Conservation (phyloP, 169 alveolate species). For the Plasmodium coatneyi region DNA sequence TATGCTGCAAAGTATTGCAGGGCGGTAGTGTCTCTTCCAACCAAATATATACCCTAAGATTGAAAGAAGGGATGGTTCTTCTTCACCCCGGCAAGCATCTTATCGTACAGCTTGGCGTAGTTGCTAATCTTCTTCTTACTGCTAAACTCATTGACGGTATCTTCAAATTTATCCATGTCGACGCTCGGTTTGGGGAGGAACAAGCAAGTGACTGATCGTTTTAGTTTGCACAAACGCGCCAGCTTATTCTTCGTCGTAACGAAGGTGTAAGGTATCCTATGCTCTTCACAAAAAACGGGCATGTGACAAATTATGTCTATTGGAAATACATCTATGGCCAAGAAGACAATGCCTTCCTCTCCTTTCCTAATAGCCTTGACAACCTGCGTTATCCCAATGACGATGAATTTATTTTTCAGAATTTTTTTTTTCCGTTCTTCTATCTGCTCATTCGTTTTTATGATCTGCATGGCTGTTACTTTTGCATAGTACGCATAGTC, state of each 20-base stretch:
- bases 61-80: slow-evolving; percentile 80
- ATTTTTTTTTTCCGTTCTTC: slow-evolving; percentile 47
- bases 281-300: slow-evolving; percentile 96
- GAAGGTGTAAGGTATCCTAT: slow-evolving; percentile 93
- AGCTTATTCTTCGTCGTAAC: slow-evolving; percentile 92
- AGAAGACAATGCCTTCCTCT: slow-evolving; percentile 90
- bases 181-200: slow-evolving; percentile 86
- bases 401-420: slow-evolving; percentile 35
- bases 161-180: slow-evolving; percentile 52
- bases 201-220: slow-evolving; percentile 95
- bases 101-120: slow-evolving; percentile 78
- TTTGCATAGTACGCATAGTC: slow-evolving; percentile 57
- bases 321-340: slow-evolving; percentile 97
- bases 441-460: slow-evolving; percentile 39
- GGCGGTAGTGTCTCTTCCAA: background rate
- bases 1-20: background rate
- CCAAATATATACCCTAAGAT: background rate
- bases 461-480: slow-evolving; percentile 15
- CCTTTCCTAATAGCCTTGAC: slow-evolving; percentile 95
- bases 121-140: slow-evolving; percentile 67
- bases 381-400: slow-evolving; percentile 95
- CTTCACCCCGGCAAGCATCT: slow-evolving; percentile 76
- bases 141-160: slow-evolving; percentile 27
- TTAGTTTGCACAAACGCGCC: slow-evolving; percentile 95
- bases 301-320: slow-evolving; percentile 96